Evolutionary conservation across 1,139 yeast genomes (phyloP), one percentile per base, ranked within the genome.

Genomic region (Kodamaea fungicola): DNA sequence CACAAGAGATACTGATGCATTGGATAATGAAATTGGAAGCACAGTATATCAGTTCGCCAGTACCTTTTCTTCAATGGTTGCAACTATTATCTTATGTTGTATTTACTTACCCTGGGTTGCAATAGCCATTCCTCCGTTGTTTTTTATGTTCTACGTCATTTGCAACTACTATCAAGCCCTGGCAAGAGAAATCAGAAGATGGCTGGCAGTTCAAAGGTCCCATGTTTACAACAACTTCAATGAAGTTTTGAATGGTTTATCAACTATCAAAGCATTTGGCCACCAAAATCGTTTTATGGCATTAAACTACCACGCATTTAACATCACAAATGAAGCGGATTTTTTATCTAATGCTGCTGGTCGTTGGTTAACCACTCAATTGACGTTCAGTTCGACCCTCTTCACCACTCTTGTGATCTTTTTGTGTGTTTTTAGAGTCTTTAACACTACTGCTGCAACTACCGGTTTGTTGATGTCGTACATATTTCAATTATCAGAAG

Each of bases 1-100:
- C 49, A 82, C 95, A 0, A 86, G 83, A 51, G 96, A 87, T 57
- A 82, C 92, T 0, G 94, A 86, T 51, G 79, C 81, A 26, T 62
- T 86, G 46, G 96, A 87, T 55, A 83, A 82, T 52, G 86, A 81
- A 50, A 64, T 80, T 39, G 74, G 79, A 29, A 82, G 78, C 43
- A 80, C 76, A 52, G 46, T 76, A 31, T 68, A 85, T 51, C 51
- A 78, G 41, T 77, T 74, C 52, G 44, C 76, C 30, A 67, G 83
- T 49, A 48, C 77, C 39, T 59, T 76, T 38, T 49, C 73, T 28
- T 70, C 70, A 38, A 71, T 82, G 34, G 43, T 75, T 34, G 88
- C 89, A 44, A 76, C 82, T 6, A 46, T 83, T 35, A 70, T 81
- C 12, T 70, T 85, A 45, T 79, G 87, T 56, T 69, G 84, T 35